Percentiles rank a stretch among this genome's conserved stretches.
Conservation (phyloP, 2,329 filamentous ascomycete genomes). For the Fusarium dlaminii region DNA sequence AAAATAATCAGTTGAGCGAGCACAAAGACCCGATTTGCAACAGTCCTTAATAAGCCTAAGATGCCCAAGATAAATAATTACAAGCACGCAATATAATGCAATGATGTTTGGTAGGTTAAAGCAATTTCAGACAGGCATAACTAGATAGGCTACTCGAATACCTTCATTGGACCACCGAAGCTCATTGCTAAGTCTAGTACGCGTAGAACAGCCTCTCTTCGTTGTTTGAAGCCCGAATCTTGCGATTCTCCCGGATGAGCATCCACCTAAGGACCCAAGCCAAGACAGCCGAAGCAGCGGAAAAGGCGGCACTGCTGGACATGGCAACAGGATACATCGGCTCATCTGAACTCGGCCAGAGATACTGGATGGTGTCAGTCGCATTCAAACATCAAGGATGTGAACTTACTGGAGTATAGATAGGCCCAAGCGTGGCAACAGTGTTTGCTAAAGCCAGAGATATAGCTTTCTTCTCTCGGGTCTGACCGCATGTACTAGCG, state of each 20-base stretch:
- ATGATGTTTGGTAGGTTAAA: too few species aligned
- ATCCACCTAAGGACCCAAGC: slow-evolving; percentile 50
- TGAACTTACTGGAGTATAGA: slow-evolving; percentile 38
- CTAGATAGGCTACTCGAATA: too few species aligned
- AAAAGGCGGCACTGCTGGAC: slow-evolving; percentile 38
- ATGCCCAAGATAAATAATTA: too few species aligned
- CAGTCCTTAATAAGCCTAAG: too few species aligned
- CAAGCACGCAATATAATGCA: too few species aligned
- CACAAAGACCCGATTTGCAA: too few species aligned
- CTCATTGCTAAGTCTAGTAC: slow-evolving; percentile 21
- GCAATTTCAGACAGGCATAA: too few species aligned
- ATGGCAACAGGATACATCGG: slow-evolving; percentile 25
- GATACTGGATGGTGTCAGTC: neutral
- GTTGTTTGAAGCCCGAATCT: slow-evolving; percentile 38
- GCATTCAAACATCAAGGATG: rapidly evolving
- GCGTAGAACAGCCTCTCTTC: slow-evolving; percentile 43
- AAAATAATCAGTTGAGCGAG: too few species aligned
- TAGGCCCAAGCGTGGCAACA: slow-evolving; percentile 27
- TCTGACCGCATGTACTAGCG: slow-evolving; percentile 53
- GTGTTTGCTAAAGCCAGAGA: slow-evolving; percentile 47
- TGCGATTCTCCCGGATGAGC: slow-evolving; percentile 49
- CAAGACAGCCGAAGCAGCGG: slow-evolving; percentile 47
- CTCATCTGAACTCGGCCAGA: slow-evolving; percentile 27
- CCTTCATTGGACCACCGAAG: too few species aligned
- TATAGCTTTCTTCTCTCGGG: slow-evolving; percentile 58